Percentiles rank a stretch among this genome's conserved stretches.
Evolutionary conservation across 495 filamentous ascomycete genomes (phyloP).

Genomic region (Filosporella fistucella): DNA sequence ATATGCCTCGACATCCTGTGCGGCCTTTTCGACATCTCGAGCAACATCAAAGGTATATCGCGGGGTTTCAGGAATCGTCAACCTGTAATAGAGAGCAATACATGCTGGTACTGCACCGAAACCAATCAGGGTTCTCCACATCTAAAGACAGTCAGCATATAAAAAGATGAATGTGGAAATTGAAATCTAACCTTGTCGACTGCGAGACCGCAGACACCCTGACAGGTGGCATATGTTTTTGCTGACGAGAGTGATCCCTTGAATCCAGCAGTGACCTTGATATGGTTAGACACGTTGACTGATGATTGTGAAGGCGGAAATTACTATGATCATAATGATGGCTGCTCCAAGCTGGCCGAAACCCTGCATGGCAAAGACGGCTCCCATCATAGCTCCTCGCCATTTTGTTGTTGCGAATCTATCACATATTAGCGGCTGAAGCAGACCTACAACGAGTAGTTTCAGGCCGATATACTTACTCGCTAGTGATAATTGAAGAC

Average conservation of each 20-base stretch:
- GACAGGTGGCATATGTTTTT: slow-evolving; percentile 43
- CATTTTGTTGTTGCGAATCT: slow-evolving; percentile 72
- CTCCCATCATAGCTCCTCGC: slow-evolving; percentile 78
- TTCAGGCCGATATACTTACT: no score
- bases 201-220: slow-evolving; percentile 59
- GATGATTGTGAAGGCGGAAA: slow-evolving; percentile 27
- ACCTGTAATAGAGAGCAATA: slow-evolving; percentile 72
- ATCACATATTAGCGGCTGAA: no score
- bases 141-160: slow-evolving; percentile 26
- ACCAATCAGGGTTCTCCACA: slow-evolving; percentile 77
- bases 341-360: slow-evolving; percentile 70
- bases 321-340: slow-evolving; percentile 50
- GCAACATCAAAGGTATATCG: slow-evolving; percentile 61
- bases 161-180: neutral
- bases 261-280: slow-evolving; percentile 59
- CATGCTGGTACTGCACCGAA: slow-evolving; percentile 72
- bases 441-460: no score
- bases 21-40: slow-evolving; percentile 57
- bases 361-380: slow-evolving; percentile 85
- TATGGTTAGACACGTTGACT: neutral
- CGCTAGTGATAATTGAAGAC: slow-evolving; percentile 77
- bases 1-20: slow-evolving; percentile 61
- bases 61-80: slow-evolving; percentile 79
- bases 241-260: slow-evolving; percentile 56
- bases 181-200: slow-evolving; percentile 54